A percentile compares a stretch with the other conserved stretches of the same genome.
phyloP scores from a whole-genome alignment of 2,329 filamentous ascomycete species.

The Teratosphaeria zuluensis region DNA sequence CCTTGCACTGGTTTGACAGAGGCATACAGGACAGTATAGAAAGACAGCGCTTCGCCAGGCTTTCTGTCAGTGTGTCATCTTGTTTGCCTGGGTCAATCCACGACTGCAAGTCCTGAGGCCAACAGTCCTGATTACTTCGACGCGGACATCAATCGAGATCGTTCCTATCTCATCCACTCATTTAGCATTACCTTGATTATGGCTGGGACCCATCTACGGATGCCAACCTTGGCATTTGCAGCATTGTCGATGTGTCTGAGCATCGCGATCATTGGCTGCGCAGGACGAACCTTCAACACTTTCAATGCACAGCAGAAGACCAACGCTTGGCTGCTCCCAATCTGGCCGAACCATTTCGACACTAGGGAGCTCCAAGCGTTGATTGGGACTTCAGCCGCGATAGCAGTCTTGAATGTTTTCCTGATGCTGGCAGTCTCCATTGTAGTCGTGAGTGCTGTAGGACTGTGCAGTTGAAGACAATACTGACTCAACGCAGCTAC shows the following conservation, averaged over 20 bases:
- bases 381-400: slow-evolving; percentile 29
- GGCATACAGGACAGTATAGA: not conserved
- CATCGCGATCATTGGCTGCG: slow-evolving; percentile 33
- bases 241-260: slow-evolving; percentile 28
- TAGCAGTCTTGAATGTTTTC: slow-evolving; percentile 29
- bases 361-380: slow-evolving; percentile 33
- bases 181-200: not conserved
- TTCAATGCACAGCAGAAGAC: slow-evolving; percentile 33
- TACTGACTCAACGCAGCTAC: slow-evolving; percentile 23
- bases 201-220: slow-evolving; percentile 10
- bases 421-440: slow-evolving; percentile 30
- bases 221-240: slow-evolving; percentile 16
- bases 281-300: slow-evolving; percentile 33
- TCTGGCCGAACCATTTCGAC: slow-evolving; percentile 41
- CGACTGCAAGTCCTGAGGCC: not conserved
- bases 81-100: not conserved
- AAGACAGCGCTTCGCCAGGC: not conserved
- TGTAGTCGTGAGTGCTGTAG: not conserved
- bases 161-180: not conserved
- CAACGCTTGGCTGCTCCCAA: slow-evolving; percentile 39
- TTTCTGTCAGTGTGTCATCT: not conserved
- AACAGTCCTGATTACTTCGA: not conserved
- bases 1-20: not conserved
- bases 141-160: not conserved
- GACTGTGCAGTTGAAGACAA: not conserved